Base-by-base conservation (phyloP, 768 basidiomycete species). In the Kwoniella newhampshirensis region DNA sequence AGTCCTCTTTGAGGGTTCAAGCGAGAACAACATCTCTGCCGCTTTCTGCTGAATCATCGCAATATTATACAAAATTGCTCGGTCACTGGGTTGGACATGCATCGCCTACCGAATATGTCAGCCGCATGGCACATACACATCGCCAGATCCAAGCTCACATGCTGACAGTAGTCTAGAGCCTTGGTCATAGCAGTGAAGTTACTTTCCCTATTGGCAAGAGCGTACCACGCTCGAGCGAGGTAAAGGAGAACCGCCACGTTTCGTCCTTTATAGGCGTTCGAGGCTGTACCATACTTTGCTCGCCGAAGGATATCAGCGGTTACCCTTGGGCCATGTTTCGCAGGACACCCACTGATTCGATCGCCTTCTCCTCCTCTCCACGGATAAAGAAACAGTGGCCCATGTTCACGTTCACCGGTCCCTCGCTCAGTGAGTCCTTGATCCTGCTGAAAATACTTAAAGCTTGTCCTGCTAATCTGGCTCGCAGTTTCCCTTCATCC, bases 31-130 rank as follows among this genome's bases (percentile, higher is more conserved):
- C 78, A 97, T 82, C 75, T 97, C 94, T 0, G 91, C 89, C 0
- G 89, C 86, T 77, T 97, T 97, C 74, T 99, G 96, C 75, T 93
- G 87, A 30, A 98, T 91, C 88, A 99, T 93, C 52, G 94, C 93
- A 67, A 97, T 89, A 75, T 99, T 98, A 78, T 93, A 98, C 40
- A 91, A 59, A 48, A 87, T 85, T 2, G 91, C 88, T 71, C 93
- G 92, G 79, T 99, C 96, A 53, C 81, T 82, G 0, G 92, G 91
- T 63, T 87, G 85, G 5, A 91, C 77, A 62, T 89, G 87, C 15
- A 88, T 80, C 1, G 93, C 92, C 93, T 97, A n/a, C n/a, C n/a
- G n/a, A n/a, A n/a, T n/a, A n/a, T n/a, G n/a, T n/a, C n/a, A n/a
- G n/a, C n/a, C n/a, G 62, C 17, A 4, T 4, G 42, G 8, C 11